Evolutionary conservation across 176 grass and related monocot genomes (phyloP).

Genomic region (Musa itinerans): DNA sequence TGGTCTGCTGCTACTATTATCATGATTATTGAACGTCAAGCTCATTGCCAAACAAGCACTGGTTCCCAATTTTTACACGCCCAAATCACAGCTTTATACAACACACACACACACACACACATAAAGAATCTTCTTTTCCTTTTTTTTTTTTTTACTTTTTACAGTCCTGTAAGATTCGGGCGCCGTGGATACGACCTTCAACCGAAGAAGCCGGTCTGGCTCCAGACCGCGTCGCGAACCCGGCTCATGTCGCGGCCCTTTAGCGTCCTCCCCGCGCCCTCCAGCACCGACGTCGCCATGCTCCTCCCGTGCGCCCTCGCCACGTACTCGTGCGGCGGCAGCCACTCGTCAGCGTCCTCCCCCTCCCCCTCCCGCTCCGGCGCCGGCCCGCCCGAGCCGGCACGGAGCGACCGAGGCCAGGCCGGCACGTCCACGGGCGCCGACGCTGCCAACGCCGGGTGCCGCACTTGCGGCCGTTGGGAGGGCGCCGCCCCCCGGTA

Average conservation of each 20-base stretch:
- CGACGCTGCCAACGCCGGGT: slow-evolving; percentile 7
- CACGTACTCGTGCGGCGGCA: slow-evolving; percentile 34
- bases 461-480: not conserved
- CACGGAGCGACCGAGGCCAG: slow-evolving; percentile 7
- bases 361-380: slow-evolving; percentile 4
- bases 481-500: not conserved
- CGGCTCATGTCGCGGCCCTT: slow-evolving; percentile 39
- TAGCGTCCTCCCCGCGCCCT: slow-evolving; percentile 33
- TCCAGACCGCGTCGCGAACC: slow-evolving; percentile 40
- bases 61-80: too few species aligned
- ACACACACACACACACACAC: too few species aligned
- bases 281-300: slow-evolving; percentile 27
- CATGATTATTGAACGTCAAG: too few species aligned
- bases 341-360: slow-evolving; percentile 22
- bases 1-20: too few species aligned
- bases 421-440: slow-evolving; percentile 25
- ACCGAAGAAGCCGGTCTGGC: slow-evolving; percentile 28
- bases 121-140: not conserved
- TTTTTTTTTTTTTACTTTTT: not conserved
- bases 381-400: not conserved
- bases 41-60: too few species aligned
- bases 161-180: not conserved
- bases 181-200: not conserved
- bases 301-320: slow-evolving; percentile 15
- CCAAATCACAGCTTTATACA: too few species aligned